Conservation (phyloP, 768 basidiomycete species). For the Suillus lakei region DNA sequence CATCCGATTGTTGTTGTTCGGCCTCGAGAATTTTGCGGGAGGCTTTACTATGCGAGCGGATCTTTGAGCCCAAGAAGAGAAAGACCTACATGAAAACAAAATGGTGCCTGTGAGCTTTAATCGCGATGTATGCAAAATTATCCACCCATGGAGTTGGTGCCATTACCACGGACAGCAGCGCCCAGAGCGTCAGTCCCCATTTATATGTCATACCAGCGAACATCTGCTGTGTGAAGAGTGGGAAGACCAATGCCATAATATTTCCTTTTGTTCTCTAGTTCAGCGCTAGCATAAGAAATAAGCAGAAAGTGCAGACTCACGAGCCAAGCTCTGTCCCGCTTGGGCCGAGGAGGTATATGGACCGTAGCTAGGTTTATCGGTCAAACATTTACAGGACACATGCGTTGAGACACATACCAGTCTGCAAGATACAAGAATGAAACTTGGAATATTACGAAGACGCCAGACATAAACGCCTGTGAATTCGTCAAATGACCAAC, state of each 20-base stretch:
- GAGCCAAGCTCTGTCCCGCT: slow-evolving; percentile 54
- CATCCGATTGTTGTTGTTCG: slow-evolving; percentile 10
- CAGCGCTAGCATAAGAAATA: background rate
- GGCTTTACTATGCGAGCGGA: slow-evolving; percentile 35
- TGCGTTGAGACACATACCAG: slow-evolving; percentile 38
- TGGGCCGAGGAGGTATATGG: slow-evolving; percentile 58
- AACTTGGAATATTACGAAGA: slow-evolving; percentile 49
- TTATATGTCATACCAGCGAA: slow-evolving; percentile 50
- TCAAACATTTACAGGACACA: background rate
- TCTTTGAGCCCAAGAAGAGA: slow-evolving; percentile 36
- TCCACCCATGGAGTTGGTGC: slow-evolving; percentile 50
- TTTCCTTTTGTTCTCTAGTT: slow-evolving; percentile 33
- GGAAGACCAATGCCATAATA: slow-evolving; percentile 48
- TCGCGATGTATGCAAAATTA: slow-evolving; percentile 10
- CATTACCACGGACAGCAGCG: slow-evolving; percentile 44
- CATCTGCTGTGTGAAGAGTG: slow-evolving; percentile 55
- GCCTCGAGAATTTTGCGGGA: slow-evolving; percentile 24
- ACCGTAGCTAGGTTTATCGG: slow-evolving; percentile 37
- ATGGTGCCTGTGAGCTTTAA: too few relatives aligned
- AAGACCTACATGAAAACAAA: slow-evolving; percentile 24
- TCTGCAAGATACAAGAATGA: slow-evolving; percentile 57
- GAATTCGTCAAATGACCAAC: slow-evolving; percentile 7
- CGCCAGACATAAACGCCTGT: slow-evolving; percentile 45
- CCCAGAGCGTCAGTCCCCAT: slow-evolving; percentile 52
- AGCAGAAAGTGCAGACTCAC: slow-evolving; percentile 29